Evolutionary conservation across 1,139 yeast species (phyloP), one percentile per base, ranked within the genome.

Genomic region (Entelexis paramagnoliae): DNA sequence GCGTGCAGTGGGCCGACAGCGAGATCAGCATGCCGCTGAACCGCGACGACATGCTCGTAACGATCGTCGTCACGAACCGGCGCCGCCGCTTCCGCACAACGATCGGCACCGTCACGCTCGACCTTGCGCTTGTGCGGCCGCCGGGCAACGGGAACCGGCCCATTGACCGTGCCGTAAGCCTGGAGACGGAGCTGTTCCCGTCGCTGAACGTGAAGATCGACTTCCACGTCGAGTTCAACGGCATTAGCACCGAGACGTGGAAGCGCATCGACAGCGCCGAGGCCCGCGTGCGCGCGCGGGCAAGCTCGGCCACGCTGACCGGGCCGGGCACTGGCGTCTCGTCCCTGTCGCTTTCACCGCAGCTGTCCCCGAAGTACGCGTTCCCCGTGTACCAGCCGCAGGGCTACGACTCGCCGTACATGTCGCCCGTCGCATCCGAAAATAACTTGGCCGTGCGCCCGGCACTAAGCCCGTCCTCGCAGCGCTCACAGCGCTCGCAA

Each of bases 61-160:
- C 49, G 17, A 34, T 59, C 19, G 35, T 51, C 1, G 28, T 59
- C 9, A 48, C 51, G 46, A 59, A 59, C 52, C 53, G 59, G n/a
- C 38, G 56, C n/a, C 52, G 55, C 20, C 55, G 53, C 8, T 48
- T 58, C 32, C 54, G 60, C n/a, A 58, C 62, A 10, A 56, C 52
- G 4, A 36, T 59, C 20, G 62, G 62, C 33, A 49, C 49, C 17
- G 51, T 56, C 30, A 52, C 47, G 11, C 48, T 55, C 42, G 46
- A 48, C 49, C 13, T 30, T 55, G 33, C 46, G 30, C 19, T 30
- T 48, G 42, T 55, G 17, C 42, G 35, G 14, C 54, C 51, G 8
- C 58, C 58, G 11, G 28, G 17, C 13, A 24, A 10, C 16, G 49
- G 53, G 14, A 40, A 24, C 40, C 34, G 24, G 33, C 30, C 50